phyloP scores from a whole-genome alignment of 306 rosid species.

The Sicyos baderoa region DNA sequence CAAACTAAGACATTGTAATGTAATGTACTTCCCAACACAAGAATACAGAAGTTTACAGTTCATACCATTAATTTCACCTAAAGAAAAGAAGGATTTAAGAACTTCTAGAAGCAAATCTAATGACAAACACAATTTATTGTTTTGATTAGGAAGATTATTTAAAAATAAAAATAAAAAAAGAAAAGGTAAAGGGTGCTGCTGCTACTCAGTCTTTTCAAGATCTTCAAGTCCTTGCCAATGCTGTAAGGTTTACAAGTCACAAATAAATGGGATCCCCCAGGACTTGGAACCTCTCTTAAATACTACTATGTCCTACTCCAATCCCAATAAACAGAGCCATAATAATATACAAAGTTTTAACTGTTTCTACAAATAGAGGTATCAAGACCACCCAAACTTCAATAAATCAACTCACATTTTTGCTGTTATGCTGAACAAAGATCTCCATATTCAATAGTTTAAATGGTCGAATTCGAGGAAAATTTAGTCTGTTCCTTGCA shows the following conservation, averaged over 20 bases:
- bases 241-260: conserved; percentile 12
- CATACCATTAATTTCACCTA: neutral
- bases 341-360: conserved; percentile 17
- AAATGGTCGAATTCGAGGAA: neutral
- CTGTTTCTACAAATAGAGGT: neutral
- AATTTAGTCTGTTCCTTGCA: conserved; percentile 73
- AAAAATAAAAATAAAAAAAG: no score
- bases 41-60: neutral
- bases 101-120: conserved; percentile 2
- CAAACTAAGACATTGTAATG: no score
- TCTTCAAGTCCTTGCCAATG: conserved; percentile 6
- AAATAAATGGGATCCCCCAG: neutral
- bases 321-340: conserved; percentile 6
- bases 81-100: neutral
- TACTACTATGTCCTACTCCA: neutral
- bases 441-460: conserved; percentile 15
- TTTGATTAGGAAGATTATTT: neutral
- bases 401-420: conserved; percentile 10
- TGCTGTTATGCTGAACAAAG: conserved; percentile 11
- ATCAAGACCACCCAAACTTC: conserved; percentile 14
- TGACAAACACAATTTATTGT: conserved; percentile 6
- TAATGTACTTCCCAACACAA: no score
- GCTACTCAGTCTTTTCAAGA: conserved; percentile 8
- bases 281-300: neutral
- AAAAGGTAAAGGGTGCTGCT: neutral